Conservation (phyloP, 2,329 filamentous ascomycete genomes). For the Trichoderma oligosporum region DNA sequence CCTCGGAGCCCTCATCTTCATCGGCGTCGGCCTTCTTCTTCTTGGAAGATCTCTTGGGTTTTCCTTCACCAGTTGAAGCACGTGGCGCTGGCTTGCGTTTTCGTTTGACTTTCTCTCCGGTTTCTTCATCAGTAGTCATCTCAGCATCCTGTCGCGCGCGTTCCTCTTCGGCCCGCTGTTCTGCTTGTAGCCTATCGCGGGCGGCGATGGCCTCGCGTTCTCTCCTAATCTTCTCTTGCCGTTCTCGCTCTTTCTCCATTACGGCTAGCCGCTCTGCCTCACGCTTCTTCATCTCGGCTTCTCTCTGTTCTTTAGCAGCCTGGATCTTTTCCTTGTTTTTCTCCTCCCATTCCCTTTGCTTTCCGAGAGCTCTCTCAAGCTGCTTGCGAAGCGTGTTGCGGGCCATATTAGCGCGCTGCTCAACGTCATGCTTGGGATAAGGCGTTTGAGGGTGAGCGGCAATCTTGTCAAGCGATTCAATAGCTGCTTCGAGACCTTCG, state of each 20-base stretch:
- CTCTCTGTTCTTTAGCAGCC: conserved; percentile 72
- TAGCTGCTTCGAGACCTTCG: conserved; percentile 78
- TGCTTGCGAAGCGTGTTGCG: conserved; percentile 92
- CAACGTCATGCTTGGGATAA: conserved; percentile 85
- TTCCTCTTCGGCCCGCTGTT: conserved; percentile 49
- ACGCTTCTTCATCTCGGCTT: conserved; percentile 72
- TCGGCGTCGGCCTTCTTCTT: conserved; percentile 46
- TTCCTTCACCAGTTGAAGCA: conserved; percentile 37
- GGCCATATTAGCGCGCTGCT: conserved; percentile 96
- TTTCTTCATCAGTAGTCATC: conserved; percentile 76
- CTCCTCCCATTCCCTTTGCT: conserved; percentile 86
- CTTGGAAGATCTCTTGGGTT: conserved; percentile 55
- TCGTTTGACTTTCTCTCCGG: conserved; percentile 73
- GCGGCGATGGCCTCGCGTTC: conserved; percentile 80
- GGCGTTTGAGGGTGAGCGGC: conserved; percentile 65
- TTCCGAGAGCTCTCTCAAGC: conserved; percentile 77
- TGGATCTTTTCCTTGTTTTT: conserved; percentile 86
- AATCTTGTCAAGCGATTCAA: conserved; percentile 65
- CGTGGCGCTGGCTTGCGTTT: conserved; percentile 59
- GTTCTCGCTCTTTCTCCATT: conserved; percentile 66
- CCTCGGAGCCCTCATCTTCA: conserved; percentile 43
- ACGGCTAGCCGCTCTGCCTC: conserved; percentile 71
- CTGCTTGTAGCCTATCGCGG: conserved; percentile 67
- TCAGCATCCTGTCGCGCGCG: conserved; percentile 58
- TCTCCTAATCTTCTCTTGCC: conserved; percentile 76